Base-by-base conservation (phyloP, 345 rosid species). In the Camelina laxa region DNA sequence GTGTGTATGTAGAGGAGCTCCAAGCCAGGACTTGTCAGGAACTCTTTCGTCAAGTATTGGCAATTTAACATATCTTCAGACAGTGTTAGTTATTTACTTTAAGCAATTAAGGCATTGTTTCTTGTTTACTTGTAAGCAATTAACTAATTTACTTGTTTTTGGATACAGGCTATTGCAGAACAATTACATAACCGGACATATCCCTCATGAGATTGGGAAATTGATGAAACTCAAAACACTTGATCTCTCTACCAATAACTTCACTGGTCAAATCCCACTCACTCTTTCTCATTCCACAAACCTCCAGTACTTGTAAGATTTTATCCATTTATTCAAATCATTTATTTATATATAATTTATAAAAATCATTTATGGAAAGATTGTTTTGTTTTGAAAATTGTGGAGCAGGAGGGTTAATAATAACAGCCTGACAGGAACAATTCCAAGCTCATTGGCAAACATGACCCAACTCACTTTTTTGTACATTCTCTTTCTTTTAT, bases 1-100 rank as follows among this genome's bases (percentile, higher is more conserved):
- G 4, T 67, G 42, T 73, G 16, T 69, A 59, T 83, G 69, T 87
- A 92, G 99, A 69, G 89, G 83, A 74, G 92, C 89, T 74, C 97
- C 95, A 30, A 89, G 97, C 84, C 97, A 90, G 79, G 72, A 79
- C 72, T 80, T 95, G 24, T 87, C 92, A 62, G 97, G 99, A 50
- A 77, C 80, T 60, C 90, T 95, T 71, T 67, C 89, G 39, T 84
- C 90, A 9, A 87, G 87, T 75, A 81, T 95, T 42, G 88, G 89
- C 22, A 92, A 92, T 83, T 80, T 95, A 85, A 87, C 90, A 79
- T 79, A 87, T 82, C 91, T 95, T 58, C 92, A 90, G 79, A 81
- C 76, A 56, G 83, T 92, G 99, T 95, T 73, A 84, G 99, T 82
- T 14, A n/a, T 53, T 72, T 38, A 19, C 3, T 47, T 13, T 13